A percentile compares a stretch with the other conserved stretches of the same genome.
Evolutionary conservation across 495 filamentous ascomycete species (phyloP).

Genomic region (Penicillium mononematosum): DNA sequence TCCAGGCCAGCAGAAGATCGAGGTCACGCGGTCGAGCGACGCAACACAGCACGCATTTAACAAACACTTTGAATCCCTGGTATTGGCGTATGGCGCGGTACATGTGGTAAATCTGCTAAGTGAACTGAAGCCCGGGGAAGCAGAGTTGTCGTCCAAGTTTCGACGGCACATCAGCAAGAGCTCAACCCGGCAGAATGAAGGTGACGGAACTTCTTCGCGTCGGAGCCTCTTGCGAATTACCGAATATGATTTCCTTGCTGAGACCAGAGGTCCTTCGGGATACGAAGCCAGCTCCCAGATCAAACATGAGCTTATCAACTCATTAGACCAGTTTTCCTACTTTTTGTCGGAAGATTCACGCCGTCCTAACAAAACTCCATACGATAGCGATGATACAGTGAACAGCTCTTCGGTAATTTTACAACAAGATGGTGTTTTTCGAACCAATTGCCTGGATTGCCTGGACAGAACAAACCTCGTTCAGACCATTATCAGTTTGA

Average conservation of each 20-base stretch:
- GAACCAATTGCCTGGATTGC: slow-evolving; percentile 95
- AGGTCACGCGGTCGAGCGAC: slow-evolving; percentile 82
- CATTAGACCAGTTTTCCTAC: slow-evolving; percentile 84
- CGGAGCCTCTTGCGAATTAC: slow-evolving; percentile 72
- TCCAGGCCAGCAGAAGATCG: slow-evolving; percentile 92
- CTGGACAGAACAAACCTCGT: slow-evolving; percentile 94
- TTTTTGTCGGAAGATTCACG: slow-evolving; percentile 71
- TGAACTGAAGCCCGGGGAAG: slow-evolving; percentile 77
- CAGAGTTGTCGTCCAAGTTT: slow-evolving; percentile 74
- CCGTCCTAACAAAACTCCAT: slow-evolving; percentile 10
- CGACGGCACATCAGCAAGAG: slow-evolving; percentile 72
- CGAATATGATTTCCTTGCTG: slow-evolving; percentile 92
- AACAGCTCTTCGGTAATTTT: slow-evolving; percentile 66
- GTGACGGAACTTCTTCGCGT: slow-evolving; percentile 47
- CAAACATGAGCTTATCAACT: slow-evolving; percentile 66
- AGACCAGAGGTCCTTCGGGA: slow-evolving; percentile 80
- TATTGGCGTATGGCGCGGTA: slow-evolving; percentile 79
- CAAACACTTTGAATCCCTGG: slow-evolving; percentile 83
- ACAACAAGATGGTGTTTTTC: slow-evolving; percentile 91
- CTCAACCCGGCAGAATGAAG: slow-evolving; percentile 54
- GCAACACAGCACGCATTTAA: slow-evolving; percentile 95
- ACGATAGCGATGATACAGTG: slow-evolving; percentile 29
- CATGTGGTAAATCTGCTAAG: slow-evolving; percentile 93
- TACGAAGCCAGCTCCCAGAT: slow-evolving; percentile 87
- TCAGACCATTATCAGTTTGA: slow-evolving; percentile 88